Evolutionary conservation across 2,329 filamentous ascomycete genomes (phyloP).

Genomic region (Dactylellina drechsleri): DNA sequence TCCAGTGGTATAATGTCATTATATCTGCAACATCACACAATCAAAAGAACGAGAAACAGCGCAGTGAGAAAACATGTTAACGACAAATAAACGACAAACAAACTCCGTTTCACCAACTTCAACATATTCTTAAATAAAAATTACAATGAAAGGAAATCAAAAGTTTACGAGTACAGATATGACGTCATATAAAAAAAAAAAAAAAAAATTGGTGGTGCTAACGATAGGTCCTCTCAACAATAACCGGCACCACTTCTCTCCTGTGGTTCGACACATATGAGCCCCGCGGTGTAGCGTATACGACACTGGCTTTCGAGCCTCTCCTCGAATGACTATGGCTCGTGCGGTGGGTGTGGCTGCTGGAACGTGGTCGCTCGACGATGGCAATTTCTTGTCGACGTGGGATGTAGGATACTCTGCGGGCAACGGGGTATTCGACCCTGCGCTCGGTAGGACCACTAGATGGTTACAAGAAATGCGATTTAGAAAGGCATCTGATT

Average conservation of each 20-base stretch:
- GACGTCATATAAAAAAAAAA: constrained; percentile 24
- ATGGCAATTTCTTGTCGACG: constrained; percentile 47
- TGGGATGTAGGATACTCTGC: constrained; percentile 32
- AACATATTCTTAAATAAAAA: neutral
- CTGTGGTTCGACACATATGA: constrained; percentile 34
- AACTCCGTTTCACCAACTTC: constrained; percentile 8
- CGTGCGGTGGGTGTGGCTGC: constrained; percentile 31
- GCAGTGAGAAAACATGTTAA: neutral
- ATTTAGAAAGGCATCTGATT: neutral
- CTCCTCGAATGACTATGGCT: constrained; percentile 30
- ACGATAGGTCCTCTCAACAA: constrained; percentile 51
- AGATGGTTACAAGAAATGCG: neutral
- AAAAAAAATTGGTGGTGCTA: neutral
- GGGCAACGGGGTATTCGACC: constrained; percentile 48
- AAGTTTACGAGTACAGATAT: constrained; percentile 7
- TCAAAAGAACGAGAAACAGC: neutral
- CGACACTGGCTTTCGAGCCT: constrained; percentile 42
- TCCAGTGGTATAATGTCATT: constrained; percentile 1
- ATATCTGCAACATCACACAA: constrained; percentile 1
- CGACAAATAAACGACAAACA: neutral
- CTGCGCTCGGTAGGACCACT: constrained; percentile 37
- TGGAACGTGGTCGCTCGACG: constrained; percentile 48
- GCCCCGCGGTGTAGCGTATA: constrained; percentile 37
- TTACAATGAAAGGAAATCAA: neutral
- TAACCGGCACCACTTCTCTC: constrained; percentile 31